Base-by-base conservation (phyloP, 371 early-diverging fungal species). In the Coemansia sp. region DNA sequence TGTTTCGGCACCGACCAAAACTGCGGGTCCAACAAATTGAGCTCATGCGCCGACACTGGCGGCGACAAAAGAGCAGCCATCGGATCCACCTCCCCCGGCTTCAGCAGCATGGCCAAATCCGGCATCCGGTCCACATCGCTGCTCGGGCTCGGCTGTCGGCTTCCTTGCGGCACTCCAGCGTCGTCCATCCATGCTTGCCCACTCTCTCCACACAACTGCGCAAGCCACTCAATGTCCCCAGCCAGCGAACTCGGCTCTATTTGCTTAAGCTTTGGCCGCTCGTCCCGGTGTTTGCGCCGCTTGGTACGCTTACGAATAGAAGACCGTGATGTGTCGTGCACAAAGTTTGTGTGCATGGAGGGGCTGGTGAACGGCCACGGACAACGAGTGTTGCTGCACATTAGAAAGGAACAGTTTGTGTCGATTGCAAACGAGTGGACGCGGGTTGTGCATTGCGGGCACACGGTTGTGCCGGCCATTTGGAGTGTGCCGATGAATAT, bases 11-110 rank as follows among this genome's bases (percentile, higher is more conserved):
- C n/a, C 24, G 40, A 10, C 39, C 40, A 58, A 37, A 40, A 58
- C 24, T 40, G 22, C 58, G 58, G 58, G 24, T 58, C 58, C 22
- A 58, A 40, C 58, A 58, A 5, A 22, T 6, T 24, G 40, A 40
- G 40, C 5, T 39, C 18, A 26, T 13, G 39, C 2, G 82, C 82
- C 24, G 80, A 65, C 21, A 58, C 64, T 18, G 82, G 77, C 13
- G 82, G 66, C 11, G 66, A 53, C 31, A 82, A 59, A 68, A 81
- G 67, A 55, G 66, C 51, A 0, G 69, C 61, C n/a, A 73, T 51
- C 4, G 73, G 64, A n/a, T 73, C 73, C 6, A 69, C 58, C 18
- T 51, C 50, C 40, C 18, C 21, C 4, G 39, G 7, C 16, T 58
- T 58, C n/a, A 74, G 63, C 14, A 74, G 56, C 63, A 65, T 31